Base-by-base conservation (phyloP, 1,139 yeast species). In the Geotrichum europaeum region DNA sequence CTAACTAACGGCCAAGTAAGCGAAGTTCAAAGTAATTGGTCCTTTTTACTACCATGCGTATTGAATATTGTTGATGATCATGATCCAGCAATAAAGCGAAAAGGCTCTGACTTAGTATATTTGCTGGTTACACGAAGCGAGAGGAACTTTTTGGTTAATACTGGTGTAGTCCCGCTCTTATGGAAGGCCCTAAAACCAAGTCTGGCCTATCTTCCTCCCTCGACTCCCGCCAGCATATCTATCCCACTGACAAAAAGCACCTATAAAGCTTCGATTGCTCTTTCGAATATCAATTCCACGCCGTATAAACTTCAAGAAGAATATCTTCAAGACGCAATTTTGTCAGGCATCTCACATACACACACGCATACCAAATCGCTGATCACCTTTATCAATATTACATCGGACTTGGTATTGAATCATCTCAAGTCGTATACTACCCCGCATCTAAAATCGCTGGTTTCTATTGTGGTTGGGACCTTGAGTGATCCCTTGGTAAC, bases 51-150 rank as follows among this genome's bases (percentile, higher is more conserved):
- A 0, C 82, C 87, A 0, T 78, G 83, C 10, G 72, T 74, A 12
- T 67, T 84, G 28, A 82, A 82, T 62, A 69, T 82, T 12, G 69
- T 83, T 24, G 87, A 84, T 66, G 82, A 81, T 62, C 78, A 78
- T 58, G 82, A 81, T 28, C 76, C 81, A 0, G 64, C 65, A 7
- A 72, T 78, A 58, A 83, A 84, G 64, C 66, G 73, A 0, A 77
- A 77, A 60, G 84, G 84, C 13, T 77, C 80, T 58, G 66, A 68
- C 24, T 65, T 82, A 2, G 67, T 79, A 3, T 62, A 60, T 2
- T 43, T 66, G 9, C 63, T 80, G 2, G 63, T 76, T 4, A 62
- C 66, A 1, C 50, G 51, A 13, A 65, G 72, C 45, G 72, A 69
- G 43, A 60, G 65, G 0, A 63, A 65, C n/a, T 70, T 68, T 52